Evolutionary conservation across 2,329 filamentous ascomycete species (phyloP).

Genomic region (Trichoderma arundinaceum): DNA sequence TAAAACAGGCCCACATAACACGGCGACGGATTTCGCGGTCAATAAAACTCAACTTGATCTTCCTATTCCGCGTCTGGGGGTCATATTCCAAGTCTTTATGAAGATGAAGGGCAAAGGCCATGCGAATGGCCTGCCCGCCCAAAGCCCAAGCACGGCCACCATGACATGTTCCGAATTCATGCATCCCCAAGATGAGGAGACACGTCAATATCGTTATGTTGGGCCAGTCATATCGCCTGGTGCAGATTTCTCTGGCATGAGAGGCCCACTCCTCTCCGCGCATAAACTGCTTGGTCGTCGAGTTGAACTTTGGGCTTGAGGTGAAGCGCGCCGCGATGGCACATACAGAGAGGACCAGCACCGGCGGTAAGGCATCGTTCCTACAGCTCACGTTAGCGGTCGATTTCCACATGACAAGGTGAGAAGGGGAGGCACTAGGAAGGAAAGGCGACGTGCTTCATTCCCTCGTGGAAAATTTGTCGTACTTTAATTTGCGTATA

Average conservation of each 20-base stretch:
- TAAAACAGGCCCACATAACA: slow-evolving; percentile 97
- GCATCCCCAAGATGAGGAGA: slow-evolving; percentile 83
- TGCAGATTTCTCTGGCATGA: slow-evolving; percentile 83
- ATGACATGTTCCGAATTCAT: slow-evolving; percentile 97
- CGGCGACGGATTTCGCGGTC: slow-evolving; percentile 91
- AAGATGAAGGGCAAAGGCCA: slow-evolving; percentile 94
- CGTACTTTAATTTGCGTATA: slow-evolving; percentile 80
- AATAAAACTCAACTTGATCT: slow-evolving; percentile 78
- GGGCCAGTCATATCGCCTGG: slow-evolving; percentile 87
- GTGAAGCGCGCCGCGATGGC: slow-evolving; percentile 96
- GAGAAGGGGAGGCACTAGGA: slow-evolving; percentile 7
- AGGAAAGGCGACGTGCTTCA: slow-evolving; percentile 17
- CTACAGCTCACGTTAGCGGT: slow-evolving; percentile 35
- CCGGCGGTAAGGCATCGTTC: slow-evolving; percentile 74
- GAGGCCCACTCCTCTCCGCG: slow-evolving; percentile 91
- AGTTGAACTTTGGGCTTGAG: slow-evolving; percentile 78
- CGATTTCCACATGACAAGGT: neutral
- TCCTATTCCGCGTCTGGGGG: slow-evolving; percentile 66
- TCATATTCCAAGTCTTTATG: slow-evolving; percentile 91
- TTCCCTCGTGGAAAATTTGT: neutral
- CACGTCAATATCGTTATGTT: slow-evolving; percentile 96
- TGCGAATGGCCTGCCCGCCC: slow-evolving; percentile 90
- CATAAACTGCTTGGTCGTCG: slow-evolving; percentile 75
- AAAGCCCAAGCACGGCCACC: slow-evolving; percentile 95
- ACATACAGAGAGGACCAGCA: slow-evolving; percentile 91